phyloP scores from a whole-genome alignment of 2,329 filamentous ascomycete species.

The Epichloe gansuensis region DNA sequence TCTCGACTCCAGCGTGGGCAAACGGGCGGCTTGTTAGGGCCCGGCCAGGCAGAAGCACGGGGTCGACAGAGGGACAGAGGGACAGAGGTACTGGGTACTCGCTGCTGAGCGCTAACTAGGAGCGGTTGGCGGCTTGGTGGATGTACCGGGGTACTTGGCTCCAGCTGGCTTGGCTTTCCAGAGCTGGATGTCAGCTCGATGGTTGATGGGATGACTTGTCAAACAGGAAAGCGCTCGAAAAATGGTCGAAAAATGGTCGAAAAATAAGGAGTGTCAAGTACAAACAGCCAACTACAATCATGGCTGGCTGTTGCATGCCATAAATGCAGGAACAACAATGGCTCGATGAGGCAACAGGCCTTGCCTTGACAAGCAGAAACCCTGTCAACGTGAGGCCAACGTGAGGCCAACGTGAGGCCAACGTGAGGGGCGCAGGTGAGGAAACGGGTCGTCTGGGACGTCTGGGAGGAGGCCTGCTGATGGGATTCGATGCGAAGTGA shows the following conservation, averaged over 20 bases:
- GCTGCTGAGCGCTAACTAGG: background rate
- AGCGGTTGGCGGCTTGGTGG: too few species aligned
- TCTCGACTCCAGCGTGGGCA: background rate
- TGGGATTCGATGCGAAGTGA: background rate
- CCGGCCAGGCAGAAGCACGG: constrained; percentile 8
- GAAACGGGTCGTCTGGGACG: background rate
- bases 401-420: too few species aligned
- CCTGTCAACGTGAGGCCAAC: constrained; percentile 1
- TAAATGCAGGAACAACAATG: constrained; percentile 17
- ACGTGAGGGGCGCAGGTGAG: constrained; percentile 7
- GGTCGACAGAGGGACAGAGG: background rate
- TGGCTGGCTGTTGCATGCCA: constrained; percentile 8
- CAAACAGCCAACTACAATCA: background rate
- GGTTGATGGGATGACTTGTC: background rate
- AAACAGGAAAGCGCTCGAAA: background rate
- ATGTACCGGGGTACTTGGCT: background rate
- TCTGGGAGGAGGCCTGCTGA: constrained; percentile 8
- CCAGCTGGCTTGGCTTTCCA: background rate
- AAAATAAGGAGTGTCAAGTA: background rate
- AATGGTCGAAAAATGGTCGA: background rate
- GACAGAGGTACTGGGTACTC: background rate
- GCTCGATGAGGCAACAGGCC: constrained; percentile 7
- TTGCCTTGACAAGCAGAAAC: background rate
- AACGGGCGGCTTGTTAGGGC: constrained; percentile 1
- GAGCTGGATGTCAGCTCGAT: background rate